Base-by-base conservation (phyloP, 2,329 filamentous ascomycete species). In the Pseudocercospora cruenta region DNA sequence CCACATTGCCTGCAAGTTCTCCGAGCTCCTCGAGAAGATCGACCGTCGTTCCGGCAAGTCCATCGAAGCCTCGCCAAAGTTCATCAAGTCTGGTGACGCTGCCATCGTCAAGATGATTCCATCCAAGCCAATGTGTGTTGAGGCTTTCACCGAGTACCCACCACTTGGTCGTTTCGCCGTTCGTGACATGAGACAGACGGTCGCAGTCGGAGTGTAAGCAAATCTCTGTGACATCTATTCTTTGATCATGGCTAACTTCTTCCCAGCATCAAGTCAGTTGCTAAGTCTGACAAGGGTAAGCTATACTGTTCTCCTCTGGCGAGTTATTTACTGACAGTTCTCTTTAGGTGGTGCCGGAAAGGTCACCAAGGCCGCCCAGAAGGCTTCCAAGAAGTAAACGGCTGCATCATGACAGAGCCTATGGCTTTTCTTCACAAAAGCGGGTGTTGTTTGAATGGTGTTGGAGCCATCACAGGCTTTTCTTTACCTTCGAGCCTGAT, bases 1-100 rank as follows among this genome's bases (percentile, higher is more conserved):
- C 86, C 95, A 99, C 91, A 99, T 99, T 90, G 95, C 95, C 80
- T 99, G 95, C 95, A 98, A 98, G 92, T 99, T 99, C 90, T 84
- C 92, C 79, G 95, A 98, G 92, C 90, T 99, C 80, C 88, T 94
- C 76, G 93, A 98, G 92, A 99, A 99, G 94, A 99, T 99, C 80
- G 95, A 99, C 84, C 94, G 95, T 86, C 95, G 95, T 93, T 97
- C 95, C 82, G 95, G 95, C 84, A 99, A 99, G 91, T 92, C 94
- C 76, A 89, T 92, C 80, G 95, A 99, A 86, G 81, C 87, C 83
- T 82, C 81, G 80, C 95, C 95, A 86, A 99, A 99, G 91, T 98
- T 97, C 91, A 94, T 99, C 92, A 99, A 99, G 93, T 97, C 94
- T 80, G 95, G 95, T 91, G 95, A 99, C 84, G 94, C 95, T 77